phyloP scores from a whole-genome alignment of 1,284 basidiomycete genomes.

The Earliella scabrosa region DNA sequence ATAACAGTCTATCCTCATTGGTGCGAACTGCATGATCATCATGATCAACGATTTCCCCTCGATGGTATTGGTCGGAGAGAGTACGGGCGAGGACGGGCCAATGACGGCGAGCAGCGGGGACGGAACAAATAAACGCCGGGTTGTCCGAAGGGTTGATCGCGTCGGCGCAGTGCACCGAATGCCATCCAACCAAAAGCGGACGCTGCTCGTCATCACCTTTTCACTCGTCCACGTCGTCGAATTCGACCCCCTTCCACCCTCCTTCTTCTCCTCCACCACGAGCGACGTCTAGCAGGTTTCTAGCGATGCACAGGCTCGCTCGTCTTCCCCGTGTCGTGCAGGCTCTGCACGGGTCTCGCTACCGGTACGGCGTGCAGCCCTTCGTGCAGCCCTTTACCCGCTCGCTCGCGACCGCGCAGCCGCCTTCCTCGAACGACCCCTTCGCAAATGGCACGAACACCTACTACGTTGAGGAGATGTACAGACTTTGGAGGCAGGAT shows the following conservation, averaged over 20 bases:
- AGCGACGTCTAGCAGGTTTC: conserved; percentile 18
- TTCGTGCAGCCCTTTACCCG: conserved; percentile 26
- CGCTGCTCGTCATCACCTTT: conserved; percentile 22
- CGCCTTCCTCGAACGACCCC: conserved; percentile 73
- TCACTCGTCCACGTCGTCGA: conserved; percentile 22
- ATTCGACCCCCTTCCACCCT: conserved; percentile 10
- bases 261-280: conserved; percentile 15
- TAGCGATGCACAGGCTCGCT: conserved; percentile 26
- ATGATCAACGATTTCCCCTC: background rate
- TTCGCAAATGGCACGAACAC: conserved; percentile 93
- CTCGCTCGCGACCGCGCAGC: conserved; percentile 48
- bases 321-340: conserved; percentile 28
- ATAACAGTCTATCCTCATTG: background rate
- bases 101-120: background rate
- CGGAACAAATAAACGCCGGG: conserved; percentile 13
- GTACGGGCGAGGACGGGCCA: background rate
- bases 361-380: conserved; percentile 24
- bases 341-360: conserved; percentile 21
- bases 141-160: conserved; percentile 9
- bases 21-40: background rate
- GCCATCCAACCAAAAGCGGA: conserved; percentile 16
- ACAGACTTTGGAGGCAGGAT: conserved; percentile 89
- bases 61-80: background rate
- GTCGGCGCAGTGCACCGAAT: conserved; percentile 21
- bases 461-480: conserved; percentile 98